Conservation (phyloP, 371 early-diverging fungal species). For the Mortierella sp. region DNA sequence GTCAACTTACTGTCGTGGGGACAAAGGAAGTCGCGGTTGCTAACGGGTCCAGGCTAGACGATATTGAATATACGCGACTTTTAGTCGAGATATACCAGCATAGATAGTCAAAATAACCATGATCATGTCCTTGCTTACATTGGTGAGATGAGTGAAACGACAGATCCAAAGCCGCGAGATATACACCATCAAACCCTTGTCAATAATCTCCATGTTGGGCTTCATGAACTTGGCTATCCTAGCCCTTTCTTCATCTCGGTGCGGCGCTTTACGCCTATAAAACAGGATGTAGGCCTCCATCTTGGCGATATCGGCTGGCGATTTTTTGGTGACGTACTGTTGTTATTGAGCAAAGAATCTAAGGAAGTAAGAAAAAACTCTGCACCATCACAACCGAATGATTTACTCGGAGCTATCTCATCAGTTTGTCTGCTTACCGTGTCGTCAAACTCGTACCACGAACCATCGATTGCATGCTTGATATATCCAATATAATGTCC, state of each 20-base stretch:
- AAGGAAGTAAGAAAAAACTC: not conserved
- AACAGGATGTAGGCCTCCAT: constrained; percentile 57
- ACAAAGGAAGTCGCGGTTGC: constrained; percentile 56
- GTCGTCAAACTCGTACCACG: constrained; percentile 59
- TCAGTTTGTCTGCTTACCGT: constrained; percentile 42
- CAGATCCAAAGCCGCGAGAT: constrained; percentile 48
- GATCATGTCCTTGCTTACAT: constrained; percentile 15
- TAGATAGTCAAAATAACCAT: not conserved
- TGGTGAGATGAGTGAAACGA: constrained; percentile 28
- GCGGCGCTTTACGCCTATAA: constrained; percentile 41
- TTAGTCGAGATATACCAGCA: not conserved
- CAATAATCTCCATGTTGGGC: constrained; percentile 43
- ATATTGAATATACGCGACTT: not conserved
- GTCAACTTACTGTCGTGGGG: constrained; percentile 46
- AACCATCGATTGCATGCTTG: constrained; percentile 44
- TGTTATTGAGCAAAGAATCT: not conserved
- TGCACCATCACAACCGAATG: too few relatives aligned
- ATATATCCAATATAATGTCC: constrained; percentile 62
- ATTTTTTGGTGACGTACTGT: constrained; percentile 56
- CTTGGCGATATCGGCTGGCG: constrained; percentile 48
- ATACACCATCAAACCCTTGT: constrained; percentile 36
- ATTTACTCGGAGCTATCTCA: too few relatives aligned
- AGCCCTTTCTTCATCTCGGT: constrained; percentile 50
- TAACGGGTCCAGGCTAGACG: constrained; percentile 54
- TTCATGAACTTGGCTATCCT: constrained; percentile 43